Conservation (phyloP, 1,284 basidiomycete genomes). For the Cryptococcus sp. region DNA sequence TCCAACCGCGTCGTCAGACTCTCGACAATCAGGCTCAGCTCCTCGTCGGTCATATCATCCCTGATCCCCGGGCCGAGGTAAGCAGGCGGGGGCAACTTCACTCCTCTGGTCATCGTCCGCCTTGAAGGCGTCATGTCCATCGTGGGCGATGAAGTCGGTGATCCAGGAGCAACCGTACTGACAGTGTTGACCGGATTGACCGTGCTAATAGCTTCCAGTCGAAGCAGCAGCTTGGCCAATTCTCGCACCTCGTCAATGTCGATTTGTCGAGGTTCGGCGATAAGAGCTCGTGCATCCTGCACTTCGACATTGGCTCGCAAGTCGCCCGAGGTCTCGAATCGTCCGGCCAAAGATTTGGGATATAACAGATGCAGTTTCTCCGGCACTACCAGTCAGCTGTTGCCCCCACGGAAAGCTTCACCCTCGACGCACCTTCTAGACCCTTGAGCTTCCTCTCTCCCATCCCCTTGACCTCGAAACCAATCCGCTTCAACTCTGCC, state of each 20-base stretch:
- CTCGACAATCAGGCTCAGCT: constrained; percentile 69
- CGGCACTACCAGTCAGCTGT: constrained; percentile 54
- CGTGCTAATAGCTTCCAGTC: constrained; percentile 75
- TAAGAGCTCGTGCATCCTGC: constrained; percentile 46
- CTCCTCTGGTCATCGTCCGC: neutral
- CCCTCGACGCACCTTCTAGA: constrained; percentile 55
- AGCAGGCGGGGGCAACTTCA: constrained; percentile 52
- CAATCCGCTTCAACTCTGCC: constrained; percentile 57
- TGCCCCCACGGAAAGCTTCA: neutral
- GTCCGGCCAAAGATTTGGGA: constrained; percentile 67
- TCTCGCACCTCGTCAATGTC: constrained; percentile 69
- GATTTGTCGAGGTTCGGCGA: constrained; percentile 61
- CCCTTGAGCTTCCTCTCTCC: constrained; percentile 94
- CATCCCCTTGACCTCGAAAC: constrained; percentile 63
- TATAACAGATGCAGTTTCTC: constrained; percentile 82
- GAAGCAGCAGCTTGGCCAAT: constrained; percentile 68
- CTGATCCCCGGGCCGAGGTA: constrained; percentile 65
- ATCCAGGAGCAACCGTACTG: neutral
- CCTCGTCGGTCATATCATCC: constrained; percentile 68
- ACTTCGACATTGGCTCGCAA: constrained; percentile 49
- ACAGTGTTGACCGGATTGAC: constrained; percentile 45
- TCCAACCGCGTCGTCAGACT: constrained; percentile 70
- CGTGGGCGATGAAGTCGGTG: constrained; percentile 1
- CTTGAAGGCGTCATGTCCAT: constrained; percentile 32
- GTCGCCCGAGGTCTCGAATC: constrained; percentile 58